Conservation (phyloP, 2,329 filamentous ascomycete genomes). For the Penicillium sclerotigenum region DNA sequence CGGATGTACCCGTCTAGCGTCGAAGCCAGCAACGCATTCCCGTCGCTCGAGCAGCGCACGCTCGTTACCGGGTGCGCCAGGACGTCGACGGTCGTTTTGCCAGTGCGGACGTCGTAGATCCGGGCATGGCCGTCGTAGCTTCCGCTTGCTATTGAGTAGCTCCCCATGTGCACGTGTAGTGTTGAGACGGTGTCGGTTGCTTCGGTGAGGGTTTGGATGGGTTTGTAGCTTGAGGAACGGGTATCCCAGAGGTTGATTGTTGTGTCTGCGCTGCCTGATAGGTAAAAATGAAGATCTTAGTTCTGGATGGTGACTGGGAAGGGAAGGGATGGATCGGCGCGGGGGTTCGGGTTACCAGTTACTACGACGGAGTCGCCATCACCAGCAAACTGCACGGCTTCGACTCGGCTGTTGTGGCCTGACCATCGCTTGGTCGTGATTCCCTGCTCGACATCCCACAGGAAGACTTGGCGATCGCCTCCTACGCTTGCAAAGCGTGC, state of each 20-base stretch:
- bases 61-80: slow-evolving; percentile 69
- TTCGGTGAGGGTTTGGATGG: slow-evolving; percentile 43
- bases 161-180: slow-evolving; percentile 39
- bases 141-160: slow-evolving; percentile 61
- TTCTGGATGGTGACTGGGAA: background rate
- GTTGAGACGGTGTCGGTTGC: slow-evolving; percentile 43
- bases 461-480: slow-evolving; percentile 84
- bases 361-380: slow-evolving; percentile 70
- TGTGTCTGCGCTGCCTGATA: slow-evolving; percentile 43
- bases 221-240: slow-evolving; percentile 41
- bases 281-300: background rate
- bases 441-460: slow-evolving; percentile 88
- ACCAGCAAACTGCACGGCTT: slow-evolving; percentile 75
- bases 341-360: slow-evolving; percentile 45
- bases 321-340: background rate
- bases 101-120: slow-evolving; percentile 78
- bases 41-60: slow-evolving; percentile 67
- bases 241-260: slow-evolving; percentile 45
- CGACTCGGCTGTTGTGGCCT: slow-evolving; percentile 71
- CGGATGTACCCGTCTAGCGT: slow-evolving; percentile 73
- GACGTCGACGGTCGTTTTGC: slow-evolving; percentile 67
- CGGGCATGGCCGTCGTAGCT: slow-evolving; percentile 83
- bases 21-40: slow-evolving; percentile 69
- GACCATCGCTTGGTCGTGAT: slow-evolving; percentile 71
- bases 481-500: slow-evolving; percentile 81